Evolutionary conservation across 257 asterid genomes (phyloP).

Genomic region (Orobanche coerulescens): DNA sequence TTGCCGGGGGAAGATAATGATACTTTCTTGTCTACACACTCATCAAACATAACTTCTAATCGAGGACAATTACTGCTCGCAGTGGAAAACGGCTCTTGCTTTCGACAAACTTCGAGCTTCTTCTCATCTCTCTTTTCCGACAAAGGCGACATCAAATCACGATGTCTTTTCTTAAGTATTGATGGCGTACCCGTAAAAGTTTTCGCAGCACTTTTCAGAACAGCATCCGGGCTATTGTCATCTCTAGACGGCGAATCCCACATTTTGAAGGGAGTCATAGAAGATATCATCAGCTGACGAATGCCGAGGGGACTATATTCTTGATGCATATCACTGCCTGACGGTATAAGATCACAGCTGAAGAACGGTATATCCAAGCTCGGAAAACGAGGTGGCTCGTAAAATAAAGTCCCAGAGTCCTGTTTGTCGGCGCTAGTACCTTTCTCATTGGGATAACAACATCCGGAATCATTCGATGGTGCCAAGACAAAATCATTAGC

Average conservation of each 20-base stretch:
- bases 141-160: constrained; percentile 81
- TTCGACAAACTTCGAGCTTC: constrained; percentile 46
- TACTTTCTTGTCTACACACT: constrained; percentile 35
- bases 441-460: constrained; percentile 27
- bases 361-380: constrained; percentile 80
- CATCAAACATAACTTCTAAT: constrained; percentile 62
- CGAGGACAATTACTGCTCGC: constrained; percentile 46
- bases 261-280: constrained; percentile 64
- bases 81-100: constrained; percentile 40
- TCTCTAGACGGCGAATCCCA: constrained; percentile 90
- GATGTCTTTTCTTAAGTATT: constrained; percentile 81
- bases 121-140: constrained; percentile 74
- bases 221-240: constrained; percentile 65
- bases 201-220: constrained; percentile 80
- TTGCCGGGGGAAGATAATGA: constrained; percentile 28
- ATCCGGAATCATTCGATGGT: constrained; percentile 32
- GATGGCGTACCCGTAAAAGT: constrained; percentile 78
- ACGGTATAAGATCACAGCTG: constrained; percentile 73
- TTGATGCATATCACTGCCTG: constrained; percentile 70
- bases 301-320: constrained; percentile 93
- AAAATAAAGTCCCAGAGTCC: constrained; percentile 62
- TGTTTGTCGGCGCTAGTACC: constrained; percentile 32
- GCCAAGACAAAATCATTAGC: constrained; percentile 44
- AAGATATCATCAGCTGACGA: constrained; percentile 77
- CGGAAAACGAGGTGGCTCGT: constrained; percentile 94